These are phyloP conservation scores for Talinum fruticosum DNA, from an alignment of 148 eudicot genomes.

Conservation along the genomic window DNA sequence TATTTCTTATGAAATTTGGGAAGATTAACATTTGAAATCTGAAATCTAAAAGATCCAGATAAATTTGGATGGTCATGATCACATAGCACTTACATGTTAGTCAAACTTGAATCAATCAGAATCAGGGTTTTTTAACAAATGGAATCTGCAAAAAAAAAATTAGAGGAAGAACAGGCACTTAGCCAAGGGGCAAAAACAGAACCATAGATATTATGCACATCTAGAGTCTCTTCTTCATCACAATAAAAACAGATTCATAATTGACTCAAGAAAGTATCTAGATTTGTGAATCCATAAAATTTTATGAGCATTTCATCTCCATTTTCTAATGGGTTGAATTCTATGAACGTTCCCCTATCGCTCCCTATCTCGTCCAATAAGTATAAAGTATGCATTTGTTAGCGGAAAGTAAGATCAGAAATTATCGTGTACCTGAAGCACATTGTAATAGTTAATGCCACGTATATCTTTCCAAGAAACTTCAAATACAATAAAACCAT, in stretches of 20 bases:
- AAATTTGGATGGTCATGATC: background rate
- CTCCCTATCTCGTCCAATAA: background rate
- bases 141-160: too few relatives aligned
- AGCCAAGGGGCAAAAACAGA: background rate
- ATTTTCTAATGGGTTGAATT: background rate
- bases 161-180: background rate
- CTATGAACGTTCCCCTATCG: background rate
- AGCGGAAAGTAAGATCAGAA: background rate
- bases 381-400: background rate
- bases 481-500: constrained; percentile 90
- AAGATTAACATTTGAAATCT: background rate
- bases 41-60: background rate
- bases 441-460: constrained; percentile 85
- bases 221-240: background rate
- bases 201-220: background rate
- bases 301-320: background rate
- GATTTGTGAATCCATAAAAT: background rate
- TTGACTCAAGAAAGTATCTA: background rate
- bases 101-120: background rate
- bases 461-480: constrained; percentile 80
- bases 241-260: background rate
- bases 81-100: background rate
- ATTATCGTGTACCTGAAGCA: constrained; percentile 66
- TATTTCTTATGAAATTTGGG: background rate
- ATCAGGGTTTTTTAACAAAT: too few relatives aligned